Conservation (phyloP, 108 stramenopile genomes). For the Cyclotella baltica region DNA sequence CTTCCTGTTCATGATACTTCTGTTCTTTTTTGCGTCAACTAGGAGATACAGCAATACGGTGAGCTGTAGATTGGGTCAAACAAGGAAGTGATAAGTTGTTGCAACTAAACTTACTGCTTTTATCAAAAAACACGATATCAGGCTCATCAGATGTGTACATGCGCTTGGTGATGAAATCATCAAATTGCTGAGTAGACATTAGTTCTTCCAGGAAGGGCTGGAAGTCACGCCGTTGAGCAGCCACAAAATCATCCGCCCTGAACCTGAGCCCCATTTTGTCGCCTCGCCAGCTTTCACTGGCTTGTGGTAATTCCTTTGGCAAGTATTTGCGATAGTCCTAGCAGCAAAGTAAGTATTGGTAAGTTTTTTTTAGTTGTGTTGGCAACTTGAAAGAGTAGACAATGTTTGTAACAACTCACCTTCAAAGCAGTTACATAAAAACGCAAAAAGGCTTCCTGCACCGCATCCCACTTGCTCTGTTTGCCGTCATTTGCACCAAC, state of each 20-base stretch:
- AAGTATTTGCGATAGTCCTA: constrained; percentile 85
- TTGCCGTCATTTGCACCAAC: constrained; percentile 40
- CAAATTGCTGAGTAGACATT: constrained; percentile 84
- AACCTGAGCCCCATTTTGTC: constrained; percentile 37
- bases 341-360: constrained; percentile 54
- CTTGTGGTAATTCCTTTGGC: constrained; percentile 24
- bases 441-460: constrained; percentile 89
- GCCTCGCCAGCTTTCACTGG: constrained; percentile 31
- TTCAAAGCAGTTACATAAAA: constrained; percentile 68
- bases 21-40: constrained; percentile 11
- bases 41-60: too few relatives aligned
- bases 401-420: neutral
- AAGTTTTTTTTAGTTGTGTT: too few relatives aligned
- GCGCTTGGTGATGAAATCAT: constrained; percentile 86
- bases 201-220: constrained; percentile 72
- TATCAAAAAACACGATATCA: constrained; percentile 86
- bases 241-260: constrained; percentile 63
- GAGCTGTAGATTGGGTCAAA: too few relatives aligned
- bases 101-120: constrained; percentile 75
- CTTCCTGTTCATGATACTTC: constrained; percentile 6
- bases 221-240: constrained; percentile 65
- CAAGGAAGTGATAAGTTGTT: too few relatives aligned
- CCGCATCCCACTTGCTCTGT: constrained; percentile 81
- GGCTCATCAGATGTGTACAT: constrained; percentile 79
- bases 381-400: neutral